Base-by-base conservation (phyloP, 2,329 filamentous ascomycete genomes). In the Fusarium humuli region DNA sequence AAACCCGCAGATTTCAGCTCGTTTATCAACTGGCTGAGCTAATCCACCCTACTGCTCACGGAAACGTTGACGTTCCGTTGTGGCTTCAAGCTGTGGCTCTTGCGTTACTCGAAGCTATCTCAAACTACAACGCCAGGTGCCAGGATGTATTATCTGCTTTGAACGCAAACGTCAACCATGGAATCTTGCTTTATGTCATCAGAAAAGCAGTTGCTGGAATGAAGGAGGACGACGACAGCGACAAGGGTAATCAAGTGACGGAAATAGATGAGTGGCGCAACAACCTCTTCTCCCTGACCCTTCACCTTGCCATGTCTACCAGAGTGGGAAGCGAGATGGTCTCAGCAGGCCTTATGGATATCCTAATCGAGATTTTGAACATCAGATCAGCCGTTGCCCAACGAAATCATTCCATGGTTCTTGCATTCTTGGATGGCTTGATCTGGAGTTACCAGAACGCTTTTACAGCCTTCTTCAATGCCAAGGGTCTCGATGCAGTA, bases 91-190 rank as follows among this genome's bases (percentile, higher is more conserved):
- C 93, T 4, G 89, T 94, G 64, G 92, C 94, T 10, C 84, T 99
- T 55, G 88, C 89, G 54, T 87, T 95, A 1, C 84, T 99, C 53
- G 94, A 98, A 77, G 92, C 93, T n/a, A 85, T 99, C 60, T 90
- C 93, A 9, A 92, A 90, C 76, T 93, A 93, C 77, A 91, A 92
- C 74, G 83, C 86, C 60, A 94, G 94, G 76, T 88, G 91, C 30
- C 84, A 89, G 34, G 96, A 99, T 78, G 91, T 99, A 25, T 90
- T 94, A 69, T 90, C 93, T 44, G 94, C 96, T n/a, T 84, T 99
- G 44, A 97, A 94, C 75, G 93, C 97, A 57, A 97, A 95, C 73
- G 95, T 98, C 40, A 98, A 97, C 75, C 97, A 99, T 75, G 97
- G 96, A 16, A 92, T 98, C 30, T 86, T 99, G 46, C 91, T 98